These are phyloP conservation scores for Venturia aucupariae DNA, from an alignment of 2,329 filamentous ascomycete genomes.

Conservation along the genomic window DNA sequence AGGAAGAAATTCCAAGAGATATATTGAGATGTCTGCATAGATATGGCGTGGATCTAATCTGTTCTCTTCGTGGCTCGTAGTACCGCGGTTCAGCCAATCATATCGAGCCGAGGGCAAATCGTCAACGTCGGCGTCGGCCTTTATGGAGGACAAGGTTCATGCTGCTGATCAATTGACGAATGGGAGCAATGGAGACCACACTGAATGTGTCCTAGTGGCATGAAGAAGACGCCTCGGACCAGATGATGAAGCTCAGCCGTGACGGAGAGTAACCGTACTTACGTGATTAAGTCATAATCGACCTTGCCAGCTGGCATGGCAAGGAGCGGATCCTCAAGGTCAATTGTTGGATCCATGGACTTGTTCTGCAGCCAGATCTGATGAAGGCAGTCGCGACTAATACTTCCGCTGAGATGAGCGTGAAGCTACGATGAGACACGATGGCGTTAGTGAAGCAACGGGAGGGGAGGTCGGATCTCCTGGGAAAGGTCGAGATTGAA, in stretches of 20 bases:
- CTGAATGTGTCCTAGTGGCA: no score
- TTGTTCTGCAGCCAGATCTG: conserved; percentile 61
- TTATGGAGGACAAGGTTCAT: neutral
- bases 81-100: neutral
- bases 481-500: neutral
- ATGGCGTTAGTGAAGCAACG: neutral
- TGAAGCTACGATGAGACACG: conserved; percentile 49
- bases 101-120: neutral
- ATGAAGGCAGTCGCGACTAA: conserved; percentile 62
- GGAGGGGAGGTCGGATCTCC: neutral
- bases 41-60: neutral
- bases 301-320: conserved; percentile 63
- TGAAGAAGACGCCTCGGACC: neutral
- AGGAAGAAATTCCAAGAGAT: no score
- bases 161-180: neutral
- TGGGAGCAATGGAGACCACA: neutral
- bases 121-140: neutral
- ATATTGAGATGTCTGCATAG: neutral
- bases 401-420: conserved; percentile 71
- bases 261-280: conserved; percentile 27
- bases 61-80: neutral
- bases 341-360: conserved; percentile 38
- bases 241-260: neutral
- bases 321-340: conserved; percentile 57
- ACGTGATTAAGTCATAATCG: conserved; percentile 62